Evolutionary conservation across 2,329 filamentous ascomycete genomes (phyloP).

Genomic region (Cadophora malorum): DNA sequence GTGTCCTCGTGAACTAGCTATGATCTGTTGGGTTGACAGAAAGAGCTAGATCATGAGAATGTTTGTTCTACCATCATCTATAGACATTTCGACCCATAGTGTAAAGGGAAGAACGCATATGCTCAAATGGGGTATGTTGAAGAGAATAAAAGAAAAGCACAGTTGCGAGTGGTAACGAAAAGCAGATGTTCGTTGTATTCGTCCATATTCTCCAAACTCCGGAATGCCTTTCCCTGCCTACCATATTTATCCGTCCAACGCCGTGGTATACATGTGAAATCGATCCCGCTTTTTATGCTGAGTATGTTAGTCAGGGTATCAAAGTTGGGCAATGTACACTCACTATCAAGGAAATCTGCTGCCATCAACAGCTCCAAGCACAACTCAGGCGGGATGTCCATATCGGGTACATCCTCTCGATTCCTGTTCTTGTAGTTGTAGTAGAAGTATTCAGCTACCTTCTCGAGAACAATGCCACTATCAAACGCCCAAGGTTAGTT

Average conservation of each 20-base stretch:
- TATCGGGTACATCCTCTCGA: conserved; percentile 75
- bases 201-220: conserved; percentile 21
- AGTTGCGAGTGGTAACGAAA: neutral
- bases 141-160: neutral
- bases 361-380: conserved; percentile 80
- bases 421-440: conserved; percentile 79
- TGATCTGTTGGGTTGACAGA: conserved; percentile 33
- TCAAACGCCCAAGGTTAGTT: conserved; percentile 17
- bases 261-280: conserved; percentile 25
- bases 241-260: conserved; percentile 23
- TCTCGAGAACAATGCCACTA: conserved; percentile 77
- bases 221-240: conserved; percentile 1
- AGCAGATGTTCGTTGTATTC: conserved; percentile 17
- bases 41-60: conserved; percentile 38
- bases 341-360: conserved; percentile 75
- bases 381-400: conserved; percentile 80
- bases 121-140: conserved; percentile 43
- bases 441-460: conserved; percentile 83
- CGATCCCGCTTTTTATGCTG: conserved; percentile 27
- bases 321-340: conserved; percentile 38
- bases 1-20: conserved; percentile 40
- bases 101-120: conserved; percentile 46
- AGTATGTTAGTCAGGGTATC: conserved; percentile 13
- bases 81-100: conserved; percentile 45
- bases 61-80: conserved; percentile 46